Evolutionary conservation across 2,329 filamentous ascomycete genomes (phyloP).

Genomic region (Xylariaceae sp.): DNA sequence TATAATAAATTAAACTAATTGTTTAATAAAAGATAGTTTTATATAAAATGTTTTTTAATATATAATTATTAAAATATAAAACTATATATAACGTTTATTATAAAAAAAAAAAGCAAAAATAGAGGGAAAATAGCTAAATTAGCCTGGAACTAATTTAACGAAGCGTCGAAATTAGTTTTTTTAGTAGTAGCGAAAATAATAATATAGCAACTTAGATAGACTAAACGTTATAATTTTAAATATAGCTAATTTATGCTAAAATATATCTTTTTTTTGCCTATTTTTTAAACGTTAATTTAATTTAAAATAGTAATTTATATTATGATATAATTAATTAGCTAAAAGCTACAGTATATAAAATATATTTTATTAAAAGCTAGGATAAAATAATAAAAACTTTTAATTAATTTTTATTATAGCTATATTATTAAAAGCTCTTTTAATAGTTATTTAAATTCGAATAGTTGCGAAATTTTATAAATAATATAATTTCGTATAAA

Average conservation of each 20-base stretch:
- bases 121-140: background rate
- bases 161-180: background rate
- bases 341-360: background rate
- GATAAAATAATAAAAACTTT: background rate
- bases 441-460: conserved; percentile 1
- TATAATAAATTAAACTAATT: background rate
- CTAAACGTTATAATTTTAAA: background rate
- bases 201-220: background rate
- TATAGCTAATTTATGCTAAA: background rate
- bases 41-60: background rate
- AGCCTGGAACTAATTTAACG: background rate
- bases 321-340: background rate
- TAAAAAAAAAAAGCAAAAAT: background rate
- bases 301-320: background rate
- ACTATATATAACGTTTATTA: background rate
- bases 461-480: conserved; percentile 1
- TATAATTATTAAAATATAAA: background rate
- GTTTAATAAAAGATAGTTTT: background rate
- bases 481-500: conserved; percentile 3
- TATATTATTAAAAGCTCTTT: background rate
- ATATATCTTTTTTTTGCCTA: conserved; percentile 3
- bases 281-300: background rate
- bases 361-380: background rate
- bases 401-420: background rate
- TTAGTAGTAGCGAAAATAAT: background rate